These are phyloP conservation scores for Buddleja alternifolia DNA, from an alignment of 257 asterid species.

Conservation along the genomic window DNA sequence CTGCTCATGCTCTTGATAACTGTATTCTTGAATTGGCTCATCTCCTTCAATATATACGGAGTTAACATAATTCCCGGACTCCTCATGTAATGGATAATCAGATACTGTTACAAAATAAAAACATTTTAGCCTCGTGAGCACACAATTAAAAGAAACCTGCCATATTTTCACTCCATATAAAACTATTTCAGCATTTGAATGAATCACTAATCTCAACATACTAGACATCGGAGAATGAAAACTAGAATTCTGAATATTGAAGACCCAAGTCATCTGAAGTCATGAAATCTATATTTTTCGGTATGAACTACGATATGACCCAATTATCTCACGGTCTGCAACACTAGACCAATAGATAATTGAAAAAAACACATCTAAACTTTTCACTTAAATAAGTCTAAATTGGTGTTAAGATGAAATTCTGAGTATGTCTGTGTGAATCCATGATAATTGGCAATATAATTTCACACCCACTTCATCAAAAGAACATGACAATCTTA, in stretches of 20 bases:
- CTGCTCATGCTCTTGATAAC: slow-evolving; percentile 37
- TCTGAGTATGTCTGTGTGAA: background rate
- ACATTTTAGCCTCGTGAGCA: background rate
- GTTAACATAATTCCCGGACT: slow-evolving; percentile 40
- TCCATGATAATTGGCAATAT: background rate
- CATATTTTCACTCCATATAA: background rate
- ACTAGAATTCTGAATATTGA: background rate
- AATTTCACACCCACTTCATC: background rate
- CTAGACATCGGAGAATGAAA: background rate
- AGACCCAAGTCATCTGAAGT: background rate
- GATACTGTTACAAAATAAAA: slow-evolving; percentile 29
- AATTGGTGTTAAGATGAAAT: no score
- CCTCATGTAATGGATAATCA: slow-evolving; percentile 48
- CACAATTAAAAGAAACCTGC: background rate
- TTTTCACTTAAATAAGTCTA: background rate
- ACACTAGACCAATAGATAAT: background rate
- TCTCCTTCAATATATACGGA: slow-evolving; percentile 42
- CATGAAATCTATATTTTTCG: background rate
- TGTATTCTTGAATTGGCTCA: slow-evolving; percentile 38
- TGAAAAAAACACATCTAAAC: background rate
- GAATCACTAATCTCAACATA: background rate
- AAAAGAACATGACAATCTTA: background rate
- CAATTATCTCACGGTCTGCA: background rate
- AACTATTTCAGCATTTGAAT: background rate
- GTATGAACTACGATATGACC: background rate